A percentile compares a stretch with the other conserved stretches of the same genome.
Conservation (phyloP, 108 stramenopile genomes). For the Discostella stelligeroides region DNA sequence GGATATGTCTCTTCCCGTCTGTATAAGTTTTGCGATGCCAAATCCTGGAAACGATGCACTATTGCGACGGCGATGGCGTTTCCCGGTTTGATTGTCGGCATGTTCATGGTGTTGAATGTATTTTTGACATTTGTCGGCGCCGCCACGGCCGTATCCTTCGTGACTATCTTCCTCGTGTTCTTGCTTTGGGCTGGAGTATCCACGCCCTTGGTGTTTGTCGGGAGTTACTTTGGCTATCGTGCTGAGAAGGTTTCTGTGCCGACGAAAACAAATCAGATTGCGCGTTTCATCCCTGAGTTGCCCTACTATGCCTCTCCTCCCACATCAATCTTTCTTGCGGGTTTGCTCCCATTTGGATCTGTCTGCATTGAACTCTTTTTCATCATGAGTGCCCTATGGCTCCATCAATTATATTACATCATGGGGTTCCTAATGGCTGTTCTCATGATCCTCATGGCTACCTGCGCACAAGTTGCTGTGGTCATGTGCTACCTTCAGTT, state of each 20-base stretch:
- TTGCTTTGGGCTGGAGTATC: conserved; percentile 88
- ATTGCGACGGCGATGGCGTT: conserved; percentile 84
- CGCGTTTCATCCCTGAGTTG: conserved; percentile 86
- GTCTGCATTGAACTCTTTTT: conserved; percentile 99
- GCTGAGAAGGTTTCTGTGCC: conserved; percentile 82
- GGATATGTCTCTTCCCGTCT: conserved; percentile 90
- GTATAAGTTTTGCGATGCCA: conserved; percentile 93
- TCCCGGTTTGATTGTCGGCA: conserved; percentile 78
- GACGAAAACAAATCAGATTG: conserved; percentile 94
- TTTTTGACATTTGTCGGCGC: conserved; percentile 85
- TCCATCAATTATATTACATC: conserved; percentile 98
- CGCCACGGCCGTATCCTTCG: conserved; percentile 92
- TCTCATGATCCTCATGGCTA: conserved; percentile 89
- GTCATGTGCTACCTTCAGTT: conserved; percentile 99
- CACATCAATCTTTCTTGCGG: conserved; percentile 78
- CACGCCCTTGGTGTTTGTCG: conserved; percentile 96
- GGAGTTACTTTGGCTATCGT: conserved; percentile 93
- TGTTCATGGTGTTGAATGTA: conserved; percentile 88
- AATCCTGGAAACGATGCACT: conserved; percentile 82
- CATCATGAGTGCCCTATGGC: conserved; percentile 98
- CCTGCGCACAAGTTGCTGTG: conserved; percentile 96
- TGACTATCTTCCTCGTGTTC: conserved; percentile 87
- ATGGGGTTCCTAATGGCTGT: conserved; percentile 98
- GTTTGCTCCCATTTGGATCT: conserved; percentile 97
- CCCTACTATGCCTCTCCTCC: conserved; percentile 83